Evolutionary conservation across 805 yeast species (phyloP).

Genomic region (Metschnikowia anglica): DNA sequence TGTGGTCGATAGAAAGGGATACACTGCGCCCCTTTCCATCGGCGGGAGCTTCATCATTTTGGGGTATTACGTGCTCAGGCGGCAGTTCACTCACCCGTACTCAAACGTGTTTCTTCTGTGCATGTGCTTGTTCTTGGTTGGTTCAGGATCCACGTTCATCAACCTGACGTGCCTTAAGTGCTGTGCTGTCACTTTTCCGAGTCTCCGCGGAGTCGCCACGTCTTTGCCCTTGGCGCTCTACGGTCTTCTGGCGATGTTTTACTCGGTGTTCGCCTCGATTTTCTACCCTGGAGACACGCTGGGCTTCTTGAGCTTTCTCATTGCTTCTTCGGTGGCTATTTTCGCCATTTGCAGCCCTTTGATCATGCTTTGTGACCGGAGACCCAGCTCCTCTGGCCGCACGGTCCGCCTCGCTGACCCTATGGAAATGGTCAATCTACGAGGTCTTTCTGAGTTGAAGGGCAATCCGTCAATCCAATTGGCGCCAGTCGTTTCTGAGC

Average conservation of each 20-base stretch:
- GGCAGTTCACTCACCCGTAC: constrained; percentile 45
- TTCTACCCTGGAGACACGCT: constrained; percentile 60
- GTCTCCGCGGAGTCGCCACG: constrained; percentile 69
- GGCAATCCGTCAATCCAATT: background rate
- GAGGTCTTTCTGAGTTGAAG: constrained; percentile 5
- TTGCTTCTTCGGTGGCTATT: constrained; percentile 41
- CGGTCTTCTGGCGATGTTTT: constrained; percentile 71
- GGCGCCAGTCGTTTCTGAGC: constrained; percentile 2
- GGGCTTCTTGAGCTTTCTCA: constrained; percentile 49
- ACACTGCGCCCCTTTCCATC: constrained; percentile 47
- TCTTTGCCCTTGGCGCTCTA: constrained; percentile 72
- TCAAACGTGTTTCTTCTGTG: constrained; percentile 45
- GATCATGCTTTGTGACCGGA: constrained; percentile 40
- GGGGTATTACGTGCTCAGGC: constrained; percentile 58
- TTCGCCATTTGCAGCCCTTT: constrained; percentile 48
- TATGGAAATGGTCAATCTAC: constrained; percentile 14
- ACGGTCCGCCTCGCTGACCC: constrained; percentile 12
- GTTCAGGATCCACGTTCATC: constrained; percentile 66
- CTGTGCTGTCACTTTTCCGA: constrained; percentile 68
- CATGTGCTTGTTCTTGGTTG: constrained; percentile 53
- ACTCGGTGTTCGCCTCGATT: constrained; percentile 53
- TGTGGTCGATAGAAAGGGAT: constrained; percentile 63
- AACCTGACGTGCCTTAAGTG: constrained; percentile 68
- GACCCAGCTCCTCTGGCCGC: background rate
- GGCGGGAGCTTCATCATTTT: constrained; percentile 50